Base-by-base conservation (phyloP, 1,139 yeast species). In the Geotrichum restrictum region DNA sequence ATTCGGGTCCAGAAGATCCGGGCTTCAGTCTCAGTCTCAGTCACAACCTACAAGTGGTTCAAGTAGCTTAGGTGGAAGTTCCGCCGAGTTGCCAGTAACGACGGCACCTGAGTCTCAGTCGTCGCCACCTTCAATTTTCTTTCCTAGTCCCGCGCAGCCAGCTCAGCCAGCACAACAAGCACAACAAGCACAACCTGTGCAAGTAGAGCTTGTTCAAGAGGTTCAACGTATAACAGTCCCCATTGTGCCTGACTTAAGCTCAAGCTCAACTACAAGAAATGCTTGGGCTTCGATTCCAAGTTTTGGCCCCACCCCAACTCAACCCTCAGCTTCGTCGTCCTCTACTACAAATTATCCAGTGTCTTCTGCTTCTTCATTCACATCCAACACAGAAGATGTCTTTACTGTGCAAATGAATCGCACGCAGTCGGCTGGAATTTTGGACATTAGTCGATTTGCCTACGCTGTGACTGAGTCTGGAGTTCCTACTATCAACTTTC, bases 381-480 rank as follows among this genome's bases (percentile, higher is more conserved):
- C 42, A 24, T 34, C 43, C 14, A 21, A 34, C 8, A 19, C 33
- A 33, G 32, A 27, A n/a, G 49, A 40, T 18, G 19, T 32, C 11
- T 38, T 19, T 18, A 37, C 32, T 8, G 18, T 34, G 16, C 40
- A 29, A 14, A 33, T 49, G 32, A 34, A 48, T 1, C 51, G 49
- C 1, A 44, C 32, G 3, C 31, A 39, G 19, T 41, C 41, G 14
- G 54, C 54, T 18, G 54, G 54, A 7, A 33, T 51, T 7, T 22
- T 45, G 7, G 48, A 47, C 13, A 19, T 43, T 16, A 13, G 22
- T 16, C 45, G 48, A 6, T 47, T 37, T 19, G 38, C 49, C 3
- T 36, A 16, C n/a, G 19, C 24, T 2, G 47, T 24, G 3, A 43
- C 42, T 10, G 36, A 44, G 16, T 38, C 46, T 19, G 38, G 40